Evolutionary conservation across 805 yeast species (phyloP), one percentile per base, ranked within the genome.

Genomic region (Starmerella powellii): DNA sequence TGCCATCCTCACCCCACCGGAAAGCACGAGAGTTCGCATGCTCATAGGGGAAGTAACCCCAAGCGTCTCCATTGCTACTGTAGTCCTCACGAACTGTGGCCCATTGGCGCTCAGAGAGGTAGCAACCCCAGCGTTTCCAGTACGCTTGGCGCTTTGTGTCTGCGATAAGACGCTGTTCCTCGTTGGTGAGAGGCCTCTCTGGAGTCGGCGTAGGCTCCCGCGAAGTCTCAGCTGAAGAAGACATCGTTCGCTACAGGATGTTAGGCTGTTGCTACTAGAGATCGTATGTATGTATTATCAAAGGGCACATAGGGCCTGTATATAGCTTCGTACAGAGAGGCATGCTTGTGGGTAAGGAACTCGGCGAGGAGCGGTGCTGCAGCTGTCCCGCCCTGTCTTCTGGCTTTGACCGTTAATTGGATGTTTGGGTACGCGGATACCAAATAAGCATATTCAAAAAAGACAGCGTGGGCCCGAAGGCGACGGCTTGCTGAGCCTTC

Each of bases 1-100:
- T 65, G 2, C 96, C 96, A 59, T 86, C 95, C 60, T 87, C 96
- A 32, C 95, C 94, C 96, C 96, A 86, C 34, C 96, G 69, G 59
- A 81, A 86, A 12, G 83, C 74, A 50, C 96, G 67, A 18, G 86
- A 73, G 46, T 76, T 69, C 2, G 93, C 80, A 47, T 83, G 85
- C 46, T 83, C 93, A 59, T 84, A 85, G 6, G 93, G 83, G 62
- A 86, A 86, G 52, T 76, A 74, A 30, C 75, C 70, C 96, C 96
- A 86, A 3, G 95, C 95, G 52, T 85, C 85, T 33, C 96, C 96
- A 51, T 76, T 72, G 38, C 63, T 67, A 0, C 94, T 80, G 61
- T 86, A 86, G 58, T 85, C 95, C 62, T 86, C 95, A 46, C 95
- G 67, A 8, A 63, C 67, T 2, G 67, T 63, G 17, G 67, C 67